Evolutionary conservation across 768 basidiomycete species (phyloP).

Genomic region (Calocera viscosa): DNA sequence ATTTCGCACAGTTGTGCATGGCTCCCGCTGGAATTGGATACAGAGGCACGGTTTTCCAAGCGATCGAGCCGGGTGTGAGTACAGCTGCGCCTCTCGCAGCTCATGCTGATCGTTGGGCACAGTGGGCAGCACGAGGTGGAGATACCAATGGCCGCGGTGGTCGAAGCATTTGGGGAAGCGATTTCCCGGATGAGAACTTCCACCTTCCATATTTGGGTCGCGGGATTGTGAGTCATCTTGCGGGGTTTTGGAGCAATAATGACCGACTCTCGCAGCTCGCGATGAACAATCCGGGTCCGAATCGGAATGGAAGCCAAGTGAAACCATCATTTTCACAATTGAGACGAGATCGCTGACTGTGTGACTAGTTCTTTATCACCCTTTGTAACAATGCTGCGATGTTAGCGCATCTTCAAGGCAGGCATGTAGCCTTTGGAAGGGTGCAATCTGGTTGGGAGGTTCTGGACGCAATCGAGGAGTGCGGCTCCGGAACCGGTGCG

Average conservation of each 20-base stretch:
- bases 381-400: background rate
- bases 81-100: background rate
- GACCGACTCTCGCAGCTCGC: background rate
- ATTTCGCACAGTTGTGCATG: background rate
- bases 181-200: conserved; percentile 1
- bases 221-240: background rate
- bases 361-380: background rate
- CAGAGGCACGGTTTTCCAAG: background rate
- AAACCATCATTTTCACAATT: background rate
- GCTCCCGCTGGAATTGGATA: background rate
- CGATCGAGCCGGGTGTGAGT: background rate
- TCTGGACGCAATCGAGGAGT: background rate
- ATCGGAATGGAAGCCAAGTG: background rate
- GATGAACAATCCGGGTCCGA: background rate
- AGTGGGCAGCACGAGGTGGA: background rate
- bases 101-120: background rate
- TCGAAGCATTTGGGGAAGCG: background rate
- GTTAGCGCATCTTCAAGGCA: background rate
- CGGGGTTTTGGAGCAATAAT: background rate
- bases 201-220: background rate
- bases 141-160: background rate
- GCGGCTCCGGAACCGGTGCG: background rate
- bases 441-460: background rate
- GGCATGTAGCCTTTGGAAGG: background rate
- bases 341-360: background rate